Conservation (phyloP, 257 asterid genomes). For the Salvia splendens region DNA sequence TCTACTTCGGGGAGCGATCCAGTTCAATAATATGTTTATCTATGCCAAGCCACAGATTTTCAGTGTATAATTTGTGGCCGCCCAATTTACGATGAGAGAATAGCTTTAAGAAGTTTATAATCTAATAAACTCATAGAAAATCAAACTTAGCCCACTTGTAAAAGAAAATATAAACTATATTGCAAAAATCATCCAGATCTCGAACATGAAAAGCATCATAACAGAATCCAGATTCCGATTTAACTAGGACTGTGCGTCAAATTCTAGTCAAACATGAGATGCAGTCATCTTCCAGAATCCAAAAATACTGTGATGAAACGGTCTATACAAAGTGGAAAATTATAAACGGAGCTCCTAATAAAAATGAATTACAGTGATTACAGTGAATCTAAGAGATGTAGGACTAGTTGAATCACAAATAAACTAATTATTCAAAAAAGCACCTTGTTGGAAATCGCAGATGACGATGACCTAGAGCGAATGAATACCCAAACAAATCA, state of each 20-base stretch:
- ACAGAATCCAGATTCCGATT: neutral
- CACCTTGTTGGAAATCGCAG: constrained; percentile 22
- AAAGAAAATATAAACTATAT: neutral
- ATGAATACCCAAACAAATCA: neutral
- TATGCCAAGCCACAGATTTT: too few species aligned
- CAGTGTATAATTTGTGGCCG: too few species aligned
- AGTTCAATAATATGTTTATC: too few species aligned
- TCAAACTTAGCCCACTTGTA: constrained; percentile 4
- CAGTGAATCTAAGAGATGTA: neutral
- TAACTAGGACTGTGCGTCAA: neutral
- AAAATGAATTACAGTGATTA: neutral
- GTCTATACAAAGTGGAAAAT: neutral
- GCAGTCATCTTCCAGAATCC: neutral
- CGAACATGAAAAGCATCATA: neutral
- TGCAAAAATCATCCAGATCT: neutral
- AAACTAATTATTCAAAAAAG: neutral
- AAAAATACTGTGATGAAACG: neutral
- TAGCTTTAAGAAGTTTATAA: neutral
- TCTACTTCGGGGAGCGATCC: too few species aligned
- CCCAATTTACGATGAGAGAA: too few species aligned
- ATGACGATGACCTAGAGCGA: neutral
- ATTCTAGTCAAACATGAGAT: neutral
- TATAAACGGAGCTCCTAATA: neutral
- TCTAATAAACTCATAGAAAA: neutral
- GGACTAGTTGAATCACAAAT: neutral